Percentiles rank a stretch among this genome's conserved stretches.
Conservation (phyloP, 768 basidiomycete species). For the Tricholomella constricta region DNA sequence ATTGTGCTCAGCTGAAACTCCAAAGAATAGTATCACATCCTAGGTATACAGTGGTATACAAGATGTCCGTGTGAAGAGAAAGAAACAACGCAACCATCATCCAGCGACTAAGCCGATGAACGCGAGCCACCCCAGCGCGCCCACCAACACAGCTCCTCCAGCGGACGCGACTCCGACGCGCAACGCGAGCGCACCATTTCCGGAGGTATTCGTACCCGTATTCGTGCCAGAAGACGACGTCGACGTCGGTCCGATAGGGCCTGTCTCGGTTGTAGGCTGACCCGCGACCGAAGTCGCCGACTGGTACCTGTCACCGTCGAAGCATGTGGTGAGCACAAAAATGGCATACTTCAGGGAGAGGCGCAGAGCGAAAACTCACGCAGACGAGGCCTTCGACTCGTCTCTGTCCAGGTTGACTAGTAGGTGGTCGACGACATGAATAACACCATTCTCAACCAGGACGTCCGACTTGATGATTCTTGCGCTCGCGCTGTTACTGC, state of each 20-base stretch:
- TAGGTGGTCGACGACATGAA: conserved; percentile 61
- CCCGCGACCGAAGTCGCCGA: conserved; percentile 53
- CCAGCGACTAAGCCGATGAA: neutral
- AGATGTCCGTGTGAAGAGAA: too few species aligned
- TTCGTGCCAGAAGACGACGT: conserved; percentile 7
- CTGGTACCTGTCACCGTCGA: conserved; percentile 28
- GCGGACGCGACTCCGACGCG: neutral
- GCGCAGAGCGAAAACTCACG: conserved; percentile 39
- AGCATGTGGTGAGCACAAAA: too few species aligned
- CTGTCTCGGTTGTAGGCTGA: conserved; percentile 39
- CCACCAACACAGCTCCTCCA: neutral
- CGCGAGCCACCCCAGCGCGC: neutral
- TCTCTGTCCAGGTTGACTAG: conserved; percentile 48
- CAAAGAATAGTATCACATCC: too few species aligned
- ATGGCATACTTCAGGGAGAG: too few species aligned
- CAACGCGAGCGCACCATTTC: neutral
- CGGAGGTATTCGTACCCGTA: neutral
- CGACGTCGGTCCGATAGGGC: conserved; percentile 33
- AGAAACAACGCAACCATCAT: neutral
- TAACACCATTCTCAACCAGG: conserved; percentile 65
- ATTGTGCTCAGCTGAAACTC: too few species aligned
- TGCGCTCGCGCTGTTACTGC: conserved; percentile 39
- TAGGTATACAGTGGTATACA: too few species aligned
- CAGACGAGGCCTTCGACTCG: conserved; percentile 47
- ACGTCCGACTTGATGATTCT: conserved; percentile 60